Evolutionary conservation across 1,139 yeast genomes (phyloP), one percentile per base, ranked within the genome.

Genomic region (Blastobotrys proliferans): DNA sequence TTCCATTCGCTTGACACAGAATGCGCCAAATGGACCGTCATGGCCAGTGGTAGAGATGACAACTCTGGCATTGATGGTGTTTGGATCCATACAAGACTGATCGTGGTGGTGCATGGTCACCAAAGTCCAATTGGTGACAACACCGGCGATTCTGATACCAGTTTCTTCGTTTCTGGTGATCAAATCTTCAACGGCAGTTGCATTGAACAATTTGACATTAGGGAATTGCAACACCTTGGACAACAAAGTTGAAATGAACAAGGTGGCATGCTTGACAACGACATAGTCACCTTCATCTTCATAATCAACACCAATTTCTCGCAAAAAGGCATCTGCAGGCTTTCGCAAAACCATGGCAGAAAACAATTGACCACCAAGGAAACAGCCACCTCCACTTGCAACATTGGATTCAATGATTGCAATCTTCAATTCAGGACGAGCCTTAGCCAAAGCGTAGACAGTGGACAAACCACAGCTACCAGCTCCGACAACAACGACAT

Each of bases 1-100:
- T 22, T 58, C 60, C 25, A 61, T 52, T 58, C 79, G 68, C 68
- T 74, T 74, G 51, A 84, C 88, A 47, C 79, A 75, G 66, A 81
- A 82, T n/a, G 90, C 90, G 47, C 92, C 92, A 65, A 82, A 81
- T 43, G 88, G 88, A 55, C 92, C 92, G 61, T 83, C 92, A 57
- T 83, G 92, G 43, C 92, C 92, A 31, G 86, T 77, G 48, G 88
- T 79, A 13, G 88, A 81, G 48, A 83, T 69, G 44, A 83, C 77
- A 43, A 83, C 78, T 56, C 81, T 79, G 49, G 82, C 75, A 59
- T 81, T 83, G 69, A 83, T 81, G 47, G 87, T 83, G 68, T 83
- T 82, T 45, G 92, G 92, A 59, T 83, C 92, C 92, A 83, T 83
- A 64, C 92, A 83, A 13, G 83, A 77, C 62, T 83, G 90, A 49